phyloP scores from a whole-genome alignment of 78 protist genomes.

The Dictyostelium purpureum region DNA sequence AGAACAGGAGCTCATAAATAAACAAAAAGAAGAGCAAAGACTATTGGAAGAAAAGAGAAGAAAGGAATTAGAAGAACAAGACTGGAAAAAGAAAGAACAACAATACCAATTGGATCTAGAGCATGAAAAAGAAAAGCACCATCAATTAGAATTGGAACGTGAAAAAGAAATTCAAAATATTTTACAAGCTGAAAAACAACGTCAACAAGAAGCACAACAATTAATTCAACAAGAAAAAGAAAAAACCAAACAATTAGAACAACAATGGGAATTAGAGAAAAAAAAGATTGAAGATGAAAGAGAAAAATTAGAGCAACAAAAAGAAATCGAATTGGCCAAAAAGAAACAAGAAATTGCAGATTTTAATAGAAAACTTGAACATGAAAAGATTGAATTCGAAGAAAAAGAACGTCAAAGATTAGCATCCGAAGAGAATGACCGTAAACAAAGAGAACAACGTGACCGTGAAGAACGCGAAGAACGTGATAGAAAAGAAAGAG shows the following conservation, averaged over 20 bases:
- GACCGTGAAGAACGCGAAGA: background rate
- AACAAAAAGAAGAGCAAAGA: slow-evolving; percentile 10
- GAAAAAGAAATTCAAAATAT: slow-evolving; percentile 20
- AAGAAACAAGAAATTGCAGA: background rate
- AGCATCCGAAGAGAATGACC: background rate
- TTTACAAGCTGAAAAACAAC: slow-evolving; percentile 5
- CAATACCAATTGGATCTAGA: background rate
- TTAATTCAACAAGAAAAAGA: slow-evolving; percentile 38
- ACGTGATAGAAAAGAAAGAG: background rate
- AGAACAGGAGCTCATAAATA: background rate
- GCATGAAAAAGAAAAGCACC: slow-evolving; percentile 19
- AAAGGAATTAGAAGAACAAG: slow-evolving; percentile 4
- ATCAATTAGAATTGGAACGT: background rate
- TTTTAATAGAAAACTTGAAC: background rate
- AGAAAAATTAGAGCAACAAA: slow-evolving; percentile 26
- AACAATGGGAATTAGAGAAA: slow-evolving; percentile 3
- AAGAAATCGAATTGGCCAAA: slow-evolving; percentile 9
- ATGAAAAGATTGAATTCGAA: background rate
- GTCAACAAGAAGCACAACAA: background rate
- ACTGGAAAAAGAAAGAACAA: slow-evolving; percentile 50
- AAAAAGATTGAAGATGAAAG: background rate
- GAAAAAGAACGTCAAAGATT: background rate
- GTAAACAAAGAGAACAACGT: background rate
- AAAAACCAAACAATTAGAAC: slow-evolving; percentile 17
- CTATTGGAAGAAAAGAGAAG: background rate